Conservation (phyloP, 805 yeast genomes). For the Starmerella bombi region DNA sequence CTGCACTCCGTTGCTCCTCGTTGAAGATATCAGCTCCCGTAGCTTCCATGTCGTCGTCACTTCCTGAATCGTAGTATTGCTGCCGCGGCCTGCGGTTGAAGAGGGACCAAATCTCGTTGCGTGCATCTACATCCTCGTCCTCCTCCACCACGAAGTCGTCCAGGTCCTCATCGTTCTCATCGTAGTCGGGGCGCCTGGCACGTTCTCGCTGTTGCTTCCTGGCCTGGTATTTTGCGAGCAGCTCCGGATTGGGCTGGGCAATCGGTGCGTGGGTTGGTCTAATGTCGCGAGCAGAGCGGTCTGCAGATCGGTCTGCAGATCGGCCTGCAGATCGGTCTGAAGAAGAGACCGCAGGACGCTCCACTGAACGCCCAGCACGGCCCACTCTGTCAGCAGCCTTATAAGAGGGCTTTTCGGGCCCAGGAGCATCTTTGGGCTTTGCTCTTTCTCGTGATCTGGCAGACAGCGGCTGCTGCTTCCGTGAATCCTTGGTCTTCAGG, state of each 20-base stretch:
- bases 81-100: slow-evolving; percentile 45
- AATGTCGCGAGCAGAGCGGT: not conserved
- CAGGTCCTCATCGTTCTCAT: slow-evolving; percentile 35
- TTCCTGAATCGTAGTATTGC: slow-evolving; percentile 36
- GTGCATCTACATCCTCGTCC: slow-evolving; percentile 34
- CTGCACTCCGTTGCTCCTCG: slow-evolving; percentile 62
- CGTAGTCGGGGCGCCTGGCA: slow-evolving; percentile 18
- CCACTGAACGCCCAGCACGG: not conserved
- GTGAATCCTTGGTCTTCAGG: slow-evolving; percentile 26
- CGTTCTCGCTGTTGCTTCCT: slow-evolving; percentile 7
- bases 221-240: slow-evolving; percentile 7
- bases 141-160: slow-evolving; percentile 51
- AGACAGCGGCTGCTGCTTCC: not conserved
- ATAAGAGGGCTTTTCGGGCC: not conserved
- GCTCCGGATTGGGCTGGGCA: slow-evolving; percentile 20
- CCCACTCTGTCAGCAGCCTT: not conserved
- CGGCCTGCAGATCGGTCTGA: too few relatives aligned
- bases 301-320: too few relatives aligned
- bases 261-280: slow-evolving; percentile 16
- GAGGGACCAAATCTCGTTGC: slow-evolving; percentile 83
- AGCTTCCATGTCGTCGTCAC: slow-evolving; percentile 76
- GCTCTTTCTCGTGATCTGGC: not conserved
- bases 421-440: too few relatives aligned
- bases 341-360: not conserved
- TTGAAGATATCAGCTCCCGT: slow-evolving; percentile 77